Evolutionary conservation across 805 yeast genomes (phyloP).

Genomic region (Saturnispora dispora): DNA sequence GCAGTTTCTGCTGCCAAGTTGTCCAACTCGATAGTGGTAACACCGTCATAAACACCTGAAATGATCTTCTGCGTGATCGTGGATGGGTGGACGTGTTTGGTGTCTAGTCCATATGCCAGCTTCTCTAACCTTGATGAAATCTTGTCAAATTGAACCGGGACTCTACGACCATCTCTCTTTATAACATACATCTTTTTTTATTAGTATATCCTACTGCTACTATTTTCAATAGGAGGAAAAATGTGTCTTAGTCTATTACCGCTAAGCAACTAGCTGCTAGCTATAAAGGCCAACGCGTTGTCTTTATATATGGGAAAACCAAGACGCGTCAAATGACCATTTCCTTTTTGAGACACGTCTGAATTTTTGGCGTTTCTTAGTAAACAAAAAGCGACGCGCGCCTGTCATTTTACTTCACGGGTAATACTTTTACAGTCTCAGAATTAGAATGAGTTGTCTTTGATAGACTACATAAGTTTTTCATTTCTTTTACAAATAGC

Average conservation of each 20-base stretch:
- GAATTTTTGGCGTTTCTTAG: neutral
- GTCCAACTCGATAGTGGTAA: slow-evolving; percentile 81
- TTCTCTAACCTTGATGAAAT: slow-evolving; percentile 93
- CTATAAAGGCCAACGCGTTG: slow-evolving; percentile 1
- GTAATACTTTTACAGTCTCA: neutral
- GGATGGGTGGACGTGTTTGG: slow-evolving; percentile 88
- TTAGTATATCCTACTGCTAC: neutral
- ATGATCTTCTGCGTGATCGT: slow-evolving; percentile 93
- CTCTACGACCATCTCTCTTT: slow-evolving; percentile 91
- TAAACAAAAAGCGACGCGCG: slow-evolving; percentile 2
- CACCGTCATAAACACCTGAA: slow-evolving; percentile 95
- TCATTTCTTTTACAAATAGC: too few relatives aligned
- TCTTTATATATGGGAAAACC: neutral
- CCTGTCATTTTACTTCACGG: slow-evolving; percentile 3
- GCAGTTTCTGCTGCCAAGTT: slow-evolving; percentile 89
- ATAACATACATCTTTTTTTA: slow-evolving; percentile 56
- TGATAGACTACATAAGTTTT: neutral
- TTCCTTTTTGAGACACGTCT: neutral
- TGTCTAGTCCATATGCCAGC: slow-evolving; percentile 88
- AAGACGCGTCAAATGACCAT: slow-evolving; percentile 3
- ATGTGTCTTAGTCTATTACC: neutral
- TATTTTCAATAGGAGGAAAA: neutral
- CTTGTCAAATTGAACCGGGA: slow-evolving; percentile 91
- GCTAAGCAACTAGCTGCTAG: neutral
- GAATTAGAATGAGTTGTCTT: too few relatives aligned